A percentile compares a stretch with the other conserved stretches of the same genome.
Conservation (phyloP, 306 rosid species). For the Medicago truncatula region MtrunA17r5.0-ANR NC_053043.1:12296001-12296500, state of each 20-base stretch:
- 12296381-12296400: conserved; percentile 27
- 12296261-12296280: background rate
- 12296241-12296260: background rate
- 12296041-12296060: conserved; percentile 21
- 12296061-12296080: background rate
- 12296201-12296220: background rate
- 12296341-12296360: conserved; percentile 4
- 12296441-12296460: no score
- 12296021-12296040: conserved; percentile 14
- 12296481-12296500: no score
- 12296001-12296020: conserved; percentile 12
- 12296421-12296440: background rate
- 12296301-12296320: background rate
- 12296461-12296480: no score
- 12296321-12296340: background rate
- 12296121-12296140: background rate
- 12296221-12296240: background rate
- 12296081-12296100: no score
- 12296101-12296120: background rate
- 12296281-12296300: no score
- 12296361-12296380: background rate
- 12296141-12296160: conserved; percentile 35
- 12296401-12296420: conserved; percentile 1
- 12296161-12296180: conserved; percentile 12
- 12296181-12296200: conserved; percentile 36